Conservation (phyloP, 1,284 basidiomycete species). For the Fomitopsis pinicola region DNA sequence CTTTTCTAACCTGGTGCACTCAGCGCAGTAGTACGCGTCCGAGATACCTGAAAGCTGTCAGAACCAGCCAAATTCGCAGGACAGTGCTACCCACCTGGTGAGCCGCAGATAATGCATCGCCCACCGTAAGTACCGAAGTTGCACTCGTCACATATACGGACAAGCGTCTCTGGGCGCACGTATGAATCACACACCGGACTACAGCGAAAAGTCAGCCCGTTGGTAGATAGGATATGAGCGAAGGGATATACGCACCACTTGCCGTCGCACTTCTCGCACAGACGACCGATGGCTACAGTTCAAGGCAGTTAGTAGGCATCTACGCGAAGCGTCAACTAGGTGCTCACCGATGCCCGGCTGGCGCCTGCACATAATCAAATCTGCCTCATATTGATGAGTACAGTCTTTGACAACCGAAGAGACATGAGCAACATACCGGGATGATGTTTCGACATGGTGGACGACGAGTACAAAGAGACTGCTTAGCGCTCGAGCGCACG, state of each 20-base stretch:
- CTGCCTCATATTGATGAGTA: constrained; percentile 32
- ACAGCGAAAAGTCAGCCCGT: not conserved
- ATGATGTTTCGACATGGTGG: constrained; percentile 86
- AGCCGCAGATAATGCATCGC: constrained; percentile 95
- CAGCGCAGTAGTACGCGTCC: constrained; percentile 96
- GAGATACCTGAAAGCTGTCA: constrained; percentile 69
- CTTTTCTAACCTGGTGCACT: constrained; percentile 95
- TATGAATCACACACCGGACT: constrained; percentile 99
- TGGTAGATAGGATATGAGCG: not conserved
- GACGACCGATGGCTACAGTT: constrained; percentile 81
- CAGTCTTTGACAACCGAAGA: constrained; percentile 1
- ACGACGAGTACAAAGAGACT: not conserved
- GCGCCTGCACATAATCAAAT: constrained; percentile 95
- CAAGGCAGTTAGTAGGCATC: not conserved
- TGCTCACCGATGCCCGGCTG: constrained; percentile 90
- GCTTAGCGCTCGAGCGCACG: not conserved
- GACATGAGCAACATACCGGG: constrained; percentile 52
- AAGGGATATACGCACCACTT: constrained; percentile 74
- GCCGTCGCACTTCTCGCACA: constrained; percentile 99
- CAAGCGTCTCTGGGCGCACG: constrained; percentile 95
- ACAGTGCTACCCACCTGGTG: constrained; percentile 57
- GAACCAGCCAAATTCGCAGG: not conserved
- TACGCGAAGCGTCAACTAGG: not conserved
- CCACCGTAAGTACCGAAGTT: constrained; percentile 98
- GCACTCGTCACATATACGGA: constrained; percentile 98